Evolutionary conservation across 2,329 filamentous ascomycete genomes (phyloP), one percentile per base, ranked within the genome.

Genomic region (Nothophoma quercina): DNA sequence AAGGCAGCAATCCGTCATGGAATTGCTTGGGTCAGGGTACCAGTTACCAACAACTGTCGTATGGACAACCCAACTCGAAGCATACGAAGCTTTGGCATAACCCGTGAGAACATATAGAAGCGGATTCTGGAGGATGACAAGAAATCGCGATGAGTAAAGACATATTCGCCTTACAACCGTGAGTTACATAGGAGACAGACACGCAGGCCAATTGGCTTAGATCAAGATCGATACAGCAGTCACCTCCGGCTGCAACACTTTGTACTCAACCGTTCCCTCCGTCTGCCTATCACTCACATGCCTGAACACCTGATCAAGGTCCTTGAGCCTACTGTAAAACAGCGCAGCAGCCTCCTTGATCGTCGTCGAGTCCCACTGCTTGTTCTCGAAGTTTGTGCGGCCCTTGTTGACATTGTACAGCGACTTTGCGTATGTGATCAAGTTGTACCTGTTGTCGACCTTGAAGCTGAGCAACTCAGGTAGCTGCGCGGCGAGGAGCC

Each of bases 161-260:
- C n/a, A n/a, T n/a, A n/a, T n/a, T n/a, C n/a, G n/a, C n/a, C n/a
- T n/a, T n/a, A n/a, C n/a, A n/a, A n/a, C n/a, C n/a, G n/a, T n/a
- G n/a, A n/a, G n/a, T n/a, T n/a, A n/a, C n/a, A n/a, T n/a, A n/a
- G n/a, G n/a, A n/a, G n/a, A n/a, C n/a, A n/a, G n/a, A n/a, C n/a
- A n/a, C n/a, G n/a, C n/a, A n/a, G n/a, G n/a, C n/a, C n/a, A n/a
- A n/a, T n/a, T n/a, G n/a, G n/a, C n/a, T 50, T 19, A 55, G 21
- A 55, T 55, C 41, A 55, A 8, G 16, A 55, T 55, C 8, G 51
- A 55, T n/a, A 50, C 51, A 15, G 51, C 51, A 16, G 51, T 55
- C 4, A 50, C 28, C 13, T 46, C 41, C 2, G 51, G 51, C 32
- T 50, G 45, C 30, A 55, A 21, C 10, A 55, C 51, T 25, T 38